Base-by-base conservation (phyloP, 1,284 basidiomycete genomes). In the Ceratobasidium sp. region DNA sequence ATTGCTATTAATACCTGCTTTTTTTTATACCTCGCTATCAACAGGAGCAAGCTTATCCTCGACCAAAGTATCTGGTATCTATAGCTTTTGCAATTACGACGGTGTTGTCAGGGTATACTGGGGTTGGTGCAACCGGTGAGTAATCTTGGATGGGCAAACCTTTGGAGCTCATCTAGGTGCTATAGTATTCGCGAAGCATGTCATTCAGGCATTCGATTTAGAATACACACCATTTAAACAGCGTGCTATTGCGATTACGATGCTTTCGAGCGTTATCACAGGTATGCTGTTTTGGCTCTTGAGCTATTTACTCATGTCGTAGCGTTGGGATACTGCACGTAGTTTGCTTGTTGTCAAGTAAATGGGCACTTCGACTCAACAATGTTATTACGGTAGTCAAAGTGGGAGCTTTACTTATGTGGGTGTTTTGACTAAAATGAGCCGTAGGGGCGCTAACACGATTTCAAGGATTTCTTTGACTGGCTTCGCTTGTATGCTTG, bases 401-500 rank as follows among this genome's bases (percentile, higher is more conserved):
- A 74, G 75, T 81, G 9, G 59, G 81, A 22, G 79, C 78, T 7
- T 76, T 82, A 14, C 68, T 78, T 14, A 79, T 82, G 80, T 39
- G 41, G 6, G 43, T 7, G 14, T 19, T 29, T 43, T 19, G 31
- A 16, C 29, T 48, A 9, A 48, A 31, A 8, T 43, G 11, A 37
- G 24, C 29, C 3, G 24, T 9, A 29, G 14, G 24, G 5, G 34
- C 19, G 14, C 19, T 62, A 14, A 61, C n/a, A 27, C 6, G 29
- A 19, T 62, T 29, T 29, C 2, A 6, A 73, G 74, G 34, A 51
- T 73, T 11, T 53, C 58, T 24, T 22, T 80, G 16, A 79, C 75
- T 11, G 80, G 91, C 0, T 78, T 91, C n/a, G 83, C 88, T 29
- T 87, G 85, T 61, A 80, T 92, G 5, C 74, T 83, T 0, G 85